These are phyloP conservation scores for Tritrichomonas musculus DNA, from an alignment of 208 protist species.

Conservation along the genomic window DNA sequence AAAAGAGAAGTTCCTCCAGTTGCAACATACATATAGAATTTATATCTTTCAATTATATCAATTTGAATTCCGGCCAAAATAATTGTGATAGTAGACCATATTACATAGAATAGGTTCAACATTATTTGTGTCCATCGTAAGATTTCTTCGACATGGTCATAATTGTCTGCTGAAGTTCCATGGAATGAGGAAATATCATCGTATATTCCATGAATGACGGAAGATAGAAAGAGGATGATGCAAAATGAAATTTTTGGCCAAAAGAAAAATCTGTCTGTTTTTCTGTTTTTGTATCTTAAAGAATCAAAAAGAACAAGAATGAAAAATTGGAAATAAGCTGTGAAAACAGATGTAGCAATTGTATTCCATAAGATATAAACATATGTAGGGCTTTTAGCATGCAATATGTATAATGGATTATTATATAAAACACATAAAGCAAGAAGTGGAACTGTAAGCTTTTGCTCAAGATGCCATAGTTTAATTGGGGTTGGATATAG, in stretches of 20 bases:
- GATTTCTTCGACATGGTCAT: not conserved
- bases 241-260: not conserved
- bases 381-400: not conserved
- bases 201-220: not conserved
- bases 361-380: not conserved
- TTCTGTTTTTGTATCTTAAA: not conserved
- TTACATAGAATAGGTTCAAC: not conserved
- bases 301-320: not conserved
- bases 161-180: not conserved
- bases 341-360: not conserved
- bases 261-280: not conserved
- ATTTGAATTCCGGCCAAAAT: not conserved
- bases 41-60: conserved; percentile 27
- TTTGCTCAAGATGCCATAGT: not conserved
- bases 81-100: not conserved
- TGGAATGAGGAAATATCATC: not conserved
- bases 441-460: not conserved
- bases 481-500: not conserved
- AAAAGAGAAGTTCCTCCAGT: not conserved
- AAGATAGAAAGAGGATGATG: not conserved
- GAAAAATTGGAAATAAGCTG: not conserved
- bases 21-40: not conserved
- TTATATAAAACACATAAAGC: not conserved
- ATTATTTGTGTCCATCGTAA: not conserved
- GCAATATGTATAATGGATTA: not conserved